Conservation (phyloP, 1,284 basidiomycete genomes). For the Trametes versicolor region DNA sequence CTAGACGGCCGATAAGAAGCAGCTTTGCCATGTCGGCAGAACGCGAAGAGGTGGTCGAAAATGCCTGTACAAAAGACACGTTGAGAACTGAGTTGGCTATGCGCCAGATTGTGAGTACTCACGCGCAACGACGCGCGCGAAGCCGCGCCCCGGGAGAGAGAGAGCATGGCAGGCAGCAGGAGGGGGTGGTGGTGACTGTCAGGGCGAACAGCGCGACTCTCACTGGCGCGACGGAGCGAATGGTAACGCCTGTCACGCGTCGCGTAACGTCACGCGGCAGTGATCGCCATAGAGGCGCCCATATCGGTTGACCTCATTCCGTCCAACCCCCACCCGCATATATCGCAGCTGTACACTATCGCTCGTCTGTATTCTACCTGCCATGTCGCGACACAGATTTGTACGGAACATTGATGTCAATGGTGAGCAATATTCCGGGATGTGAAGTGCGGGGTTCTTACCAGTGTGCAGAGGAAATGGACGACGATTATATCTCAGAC, state of each 20-base stretch:
- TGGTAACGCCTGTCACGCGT: constrained; percentile 15
- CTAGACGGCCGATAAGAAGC: constrained; percentile 77
- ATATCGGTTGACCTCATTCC: constrained; percentile 24
- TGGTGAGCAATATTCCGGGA: constrained; percentile 56
- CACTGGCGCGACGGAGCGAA: neutral
- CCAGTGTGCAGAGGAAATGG: constrained; percentile 69
- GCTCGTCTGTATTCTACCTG: constrained; percentile 30
- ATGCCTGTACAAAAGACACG: constrained; percentile 56
- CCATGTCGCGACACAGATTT: constrained; percentile 91
- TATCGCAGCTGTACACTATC: constrained; percentile 19
- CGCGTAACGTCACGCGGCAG: constrained; percentile 27
- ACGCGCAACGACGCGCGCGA: constrained; percentile 59
- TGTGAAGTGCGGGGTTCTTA: constrained; percentile 17
- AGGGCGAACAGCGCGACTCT: neutral
- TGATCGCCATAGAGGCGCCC: constrained; percentile 16
- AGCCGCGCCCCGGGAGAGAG: constrained; percentile 54
- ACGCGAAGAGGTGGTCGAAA: constrained; percentile 68
- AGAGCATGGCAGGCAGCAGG: constrained; percentile 53
- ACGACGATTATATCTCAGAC: constrained; percentile 76
- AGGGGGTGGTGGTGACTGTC: neutral
- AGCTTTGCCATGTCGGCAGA: constrained; percentile 76
- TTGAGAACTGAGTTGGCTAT: neutral
- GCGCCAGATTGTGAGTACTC: constrained; percentile 36
- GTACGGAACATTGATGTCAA: constrained; percentile 90
- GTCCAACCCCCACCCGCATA: constrained; percentile 10